phyloP scores from a whole-genome alignment of 1,284 basidiomycete species.

The Trametes polyzona region DNA sequence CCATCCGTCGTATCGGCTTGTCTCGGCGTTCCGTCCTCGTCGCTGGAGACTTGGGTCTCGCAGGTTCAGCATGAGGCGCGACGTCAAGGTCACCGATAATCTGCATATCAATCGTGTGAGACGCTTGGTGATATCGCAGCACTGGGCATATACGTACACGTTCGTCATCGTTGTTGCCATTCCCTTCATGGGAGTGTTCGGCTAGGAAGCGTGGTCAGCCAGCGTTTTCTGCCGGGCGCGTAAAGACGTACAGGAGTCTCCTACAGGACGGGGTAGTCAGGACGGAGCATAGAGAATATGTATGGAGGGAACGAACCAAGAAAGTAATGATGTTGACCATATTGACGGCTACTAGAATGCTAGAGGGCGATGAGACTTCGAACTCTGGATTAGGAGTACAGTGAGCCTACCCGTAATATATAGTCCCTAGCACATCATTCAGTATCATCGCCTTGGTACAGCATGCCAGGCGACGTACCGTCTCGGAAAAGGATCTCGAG shows the following conservation, averaged over 20 bases:
- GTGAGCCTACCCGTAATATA: conserved; percentile 12
- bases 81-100: conserved; percentile 19
- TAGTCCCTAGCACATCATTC: background rate
- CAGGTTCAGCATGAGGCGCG: conserved; percentile 22
- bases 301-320: background rate
- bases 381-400: too few relatives aligned
- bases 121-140: too few relatives aligned
- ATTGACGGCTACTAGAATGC: conserved; percentile 17
- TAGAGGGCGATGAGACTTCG: background rate
- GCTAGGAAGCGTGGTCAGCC: background rate
- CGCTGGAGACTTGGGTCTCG: conserved; percentile 16
- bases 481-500: conserved; percentile 21
- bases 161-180: conserved; percentile 20
- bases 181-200: conserved; percentile 15
- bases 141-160: conserved; percentile 1
- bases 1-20: conserved; percentile 9
- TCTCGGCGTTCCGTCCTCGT: background rate
- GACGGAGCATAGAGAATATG: background rate
- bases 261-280: background rate
- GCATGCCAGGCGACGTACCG: conserved; percentile 7
- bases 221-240: background rate
- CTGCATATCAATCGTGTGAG: background rate
- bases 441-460: background rate
- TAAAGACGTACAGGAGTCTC: conserved; percentile 7
- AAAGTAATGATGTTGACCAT: conserved; percentile 18